Percentiles rank a stretch among this genome's conserved stretches.
These are phyloP conservation scores for Entophlyctis luteolus DNA, from an alignment of 192 early-diverging fungal genomes.

Conservation along the genomic window DNA sequence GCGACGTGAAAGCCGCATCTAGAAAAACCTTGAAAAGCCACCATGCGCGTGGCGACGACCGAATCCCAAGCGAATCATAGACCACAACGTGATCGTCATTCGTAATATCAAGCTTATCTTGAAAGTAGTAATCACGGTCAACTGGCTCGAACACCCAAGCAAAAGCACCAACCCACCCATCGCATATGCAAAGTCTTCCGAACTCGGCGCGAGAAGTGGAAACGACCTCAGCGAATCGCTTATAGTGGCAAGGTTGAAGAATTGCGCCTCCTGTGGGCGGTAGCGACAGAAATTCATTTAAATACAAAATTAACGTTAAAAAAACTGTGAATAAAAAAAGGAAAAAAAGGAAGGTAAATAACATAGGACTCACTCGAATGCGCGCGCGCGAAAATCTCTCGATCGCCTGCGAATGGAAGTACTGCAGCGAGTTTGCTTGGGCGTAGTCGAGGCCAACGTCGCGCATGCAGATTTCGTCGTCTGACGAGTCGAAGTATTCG, in stretches of 20 bases:
- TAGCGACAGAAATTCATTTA: too few species aligned
- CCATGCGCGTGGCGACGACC: constrained; percentile 81
- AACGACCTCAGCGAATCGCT: constrained; percentile 13
- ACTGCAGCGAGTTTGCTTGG: too few species aligned
- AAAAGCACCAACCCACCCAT: constrained; percentile 18
- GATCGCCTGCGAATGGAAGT: too few species aligned
- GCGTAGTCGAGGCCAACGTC: too few species aligned
- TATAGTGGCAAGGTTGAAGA: constrained; percentile 9
- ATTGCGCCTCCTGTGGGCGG: constrained; percentile 2
- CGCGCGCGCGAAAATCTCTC: too few species aligned
- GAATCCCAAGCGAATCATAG: constrained; percentile 79
- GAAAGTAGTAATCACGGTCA: neutral
- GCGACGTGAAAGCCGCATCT: neutral
- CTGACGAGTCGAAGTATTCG: too few species aligned
- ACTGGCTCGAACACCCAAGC: neutral
- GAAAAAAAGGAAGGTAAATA: too few species aligned
- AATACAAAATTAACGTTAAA: too few species aligned
- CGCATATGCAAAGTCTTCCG: constrained; percentile 5
- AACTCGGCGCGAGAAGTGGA: neutral
- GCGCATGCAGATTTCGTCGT: too few species aligned
- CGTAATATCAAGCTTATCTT: constrained; percentile 70
- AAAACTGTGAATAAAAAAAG: too few species aligned
- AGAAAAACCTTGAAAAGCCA: constrained; percentile 82
- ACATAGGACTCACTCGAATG: too few species aligned
- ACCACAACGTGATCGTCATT: constrained; percentile 82